Base-by-base conservation (phyloP, 2,329 filamentous ascomycete genomes). In the Colletotrichum abscissum region DNA sequence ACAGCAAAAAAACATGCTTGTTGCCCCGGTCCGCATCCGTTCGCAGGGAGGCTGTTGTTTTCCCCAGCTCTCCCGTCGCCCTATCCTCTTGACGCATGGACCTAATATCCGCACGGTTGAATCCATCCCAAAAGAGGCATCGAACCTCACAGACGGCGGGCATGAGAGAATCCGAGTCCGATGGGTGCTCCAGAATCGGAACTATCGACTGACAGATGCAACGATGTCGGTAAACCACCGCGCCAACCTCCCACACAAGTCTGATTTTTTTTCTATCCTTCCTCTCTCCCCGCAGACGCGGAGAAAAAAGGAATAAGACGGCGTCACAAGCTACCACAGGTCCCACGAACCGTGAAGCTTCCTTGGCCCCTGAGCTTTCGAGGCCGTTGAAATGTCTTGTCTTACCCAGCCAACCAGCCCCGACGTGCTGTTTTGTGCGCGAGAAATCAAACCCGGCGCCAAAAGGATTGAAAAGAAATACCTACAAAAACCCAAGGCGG, bases 141-240 rank as follows among this genome's bases (percentile, higher is more conserved):
- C 28, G 35, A 28, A 28, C 28, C 49, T 57, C 42, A 56, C 46
- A 26, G 63, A 62, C 55, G 24, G 26, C 28, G 66, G 66, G 11
- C 33, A 42, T n/a, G 11, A 56, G 19, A 52, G 60, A 14, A 60
- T 58, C 42, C 28, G 60, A 49, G 60, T 54, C 46, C 38, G 59
- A n/a, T 54, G 54, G 42, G 58, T 49, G 35, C 24, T 38, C 35
- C 2, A 38, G 33, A 35, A 57, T 65, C 33, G 33, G 46, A 19
- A 35, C 54, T 70, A 62, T 52, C 7, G 46, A 70, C 30, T 52
- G 60, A 73, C 67, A 62, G 56, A 49, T 66, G 22, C 55, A 30
- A 28, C 67, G 33, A 33, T 54, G 55, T 30, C 30, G 8, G 30
- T 30, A 30, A 30, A 60, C 30, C 30, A 11, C 38, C 55, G 16